phyloP scores from a whole-genome alignment of 208 protist species.

The Trypanosoma vivax region DNA sequence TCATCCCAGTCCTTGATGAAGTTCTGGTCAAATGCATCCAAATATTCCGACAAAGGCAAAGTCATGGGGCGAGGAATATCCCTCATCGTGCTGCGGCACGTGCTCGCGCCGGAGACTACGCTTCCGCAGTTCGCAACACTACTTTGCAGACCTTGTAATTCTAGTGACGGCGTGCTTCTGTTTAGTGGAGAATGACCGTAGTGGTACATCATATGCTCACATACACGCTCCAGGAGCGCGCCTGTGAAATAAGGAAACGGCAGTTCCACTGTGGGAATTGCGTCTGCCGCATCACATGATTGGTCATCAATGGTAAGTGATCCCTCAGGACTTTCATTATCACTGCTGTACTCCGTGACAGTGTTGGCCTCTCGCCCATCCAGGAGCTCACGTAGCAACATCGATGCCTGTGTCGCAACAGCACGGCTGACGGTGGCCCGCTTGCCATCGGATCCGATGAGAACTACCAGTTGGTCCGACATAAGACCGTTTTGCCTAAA shows the following conservation, averaged over 20 bases:
- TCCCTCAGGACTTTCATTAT: not conserved
- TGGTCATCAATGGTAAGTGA: not conserved
- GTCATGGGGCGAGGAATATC: slow-evolving; percentile 71
- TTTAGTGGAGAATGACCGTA: slow-evolving; percentile 21
- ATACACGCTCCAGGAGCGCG: slow-evolving; percentile 52
- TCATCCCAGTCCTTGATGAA: slow-evolving; percentile 81
- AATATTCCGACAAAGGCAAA: slow-evolving; percentile 61
- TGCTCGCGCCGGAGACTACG: not conserved
- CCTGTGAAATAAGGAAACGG: slow-evolving; percentile 69
- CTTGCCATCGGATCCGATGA: slow-evolving; percentile 62
- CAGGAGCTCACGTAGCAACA: slow-evolving; percentile 68
- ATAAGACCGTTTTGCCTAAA: no score
- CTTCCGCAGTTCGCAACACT: not conserved
- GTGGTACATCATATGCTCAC: slow-evolving; percentile 76
- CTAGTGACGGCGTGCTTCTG: not conserved
- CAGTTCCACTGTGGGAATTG: slow-evolving; percentile 32
- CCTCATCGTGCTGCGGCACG: slow-evolving; percentile 26
- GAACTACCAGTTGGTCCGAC: slow-evolving; percentile 41
- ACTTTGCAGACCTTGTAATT: not conserved
- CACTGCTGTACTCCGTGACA: not conserved
- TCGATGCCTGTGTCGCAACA: slow-evolving; percentile 68
- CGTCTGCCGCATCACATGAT: not conserved
- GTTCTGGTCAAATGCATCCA: slow-evolving; percentile 50
- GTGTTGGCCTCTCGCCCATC: slow-evolving; percentile 40
- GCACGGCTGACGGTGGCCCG: slow-evolving; percentile 48